Evolutionary conservation across 2,329 filamentous ascomycete species (phyloP).

Genomic region (Cadophora sp.): DNA sequence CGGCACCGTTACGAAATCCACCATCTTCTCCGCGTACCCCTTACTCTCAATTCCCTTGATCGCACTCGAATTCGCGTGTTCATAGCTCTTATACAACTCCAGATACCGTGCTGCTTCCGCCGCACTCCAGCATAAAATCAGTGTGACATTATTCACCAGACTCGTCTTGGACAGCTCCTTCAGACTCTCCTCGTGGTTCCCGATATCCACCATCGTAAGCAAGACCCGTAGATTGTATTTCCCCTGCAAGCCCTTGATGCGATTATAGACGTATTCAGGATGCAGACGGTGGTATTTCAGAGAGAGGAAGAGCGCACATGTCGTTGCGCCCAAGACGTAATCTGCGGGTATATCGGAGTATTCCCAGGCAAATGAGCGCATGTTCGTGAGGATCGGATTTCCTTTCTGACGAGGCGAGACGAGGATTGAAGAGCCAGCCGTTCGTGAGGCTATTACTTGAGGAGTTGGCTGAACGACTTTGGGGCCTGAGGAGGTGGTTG

Average conservation of each 20-base stretch:
- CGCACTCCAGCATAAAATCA: slow-evolving; percentile 93
- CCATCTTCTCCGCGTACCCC: slow-evolving; percentile 83
- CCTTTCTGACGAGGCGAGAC: slow-evolving; percentile 94
- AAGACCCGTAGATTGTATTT: slow-evolving; percentile 88
- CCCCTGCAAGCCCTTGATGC: slow-evolving; percentile 83
- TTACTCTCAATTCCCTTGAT: slow-evolving; percentile 87
- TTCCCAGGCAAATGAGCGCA: slow-evolving; percentile 89
- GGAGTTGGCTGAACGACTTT: slow-evolving; percentile 87
- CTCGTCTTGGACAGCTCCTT: slow-evolving; percentile 93
- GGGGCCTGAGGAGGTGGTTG: slow-evolving; percentile 45
- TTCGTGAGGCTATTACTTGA: slow-evolving; percentile 75
- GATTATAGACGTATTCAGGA: slow-evolving; percentile 96
- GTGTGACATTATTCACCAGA: slow-evolving; percentile 88
- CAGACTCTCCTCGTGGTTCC: slow-evolving; percentile 88
- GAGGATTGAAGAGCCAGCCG: slow-evolving; percentile 77
- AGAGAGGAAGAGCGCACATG: slow-evolving; percentile 90
- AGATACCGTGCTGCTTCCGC: slow-evolving; percentile 93
- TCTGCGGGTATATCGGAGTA: slow-evolving; percentile 97
- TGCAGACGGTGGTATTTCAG: slow-evolving; percentile 97
- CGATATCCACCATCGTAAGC: slow-evolving; percentile 91
- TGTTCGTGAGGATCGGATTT: slow-evolving; percentile 86
- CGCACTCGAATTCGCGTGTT: slow-evolving; percentile 78
- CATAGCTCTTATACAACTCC: slow-evolving; percentile 93
- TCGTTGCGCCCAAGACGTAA: slow-evolving; percentile 86
- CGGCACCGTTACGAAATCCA: slow-evolving; percentile 92